Conservation (phyloP, 208 protist genomes). For the Crithidia thermophila region DNA sequence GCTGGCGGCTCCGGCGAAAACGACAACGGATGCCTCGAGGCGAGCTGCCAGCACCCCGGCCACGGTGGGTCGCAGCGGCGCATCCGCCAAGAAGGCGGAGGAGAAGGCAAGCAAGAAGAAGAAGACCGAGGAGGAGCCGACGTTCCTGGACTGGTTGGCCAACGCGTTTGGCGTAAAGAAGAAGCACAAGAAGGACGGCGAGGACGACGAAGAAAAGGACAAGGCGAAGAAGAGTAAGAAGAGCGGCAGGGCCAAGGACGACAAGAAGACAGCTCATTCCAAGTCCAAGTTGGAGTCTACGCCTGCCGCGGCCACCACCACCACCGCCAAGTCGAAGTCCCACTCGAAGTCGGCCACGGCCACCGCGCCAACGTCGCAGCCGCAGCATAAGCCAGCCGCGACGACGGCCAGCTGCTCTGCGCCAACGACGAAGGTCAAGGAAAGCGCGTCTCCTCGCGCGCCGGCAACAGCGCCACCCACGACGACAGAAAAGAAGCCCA, state of each 20-base stretch:
- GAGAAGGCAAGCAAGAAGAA: neutral
- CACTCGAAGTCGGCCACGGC: conserved; percentile 1
- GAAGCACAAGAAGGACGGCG: neutral
- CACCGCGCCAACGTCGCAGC: no score
- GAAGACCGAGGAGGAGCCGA: neutral
- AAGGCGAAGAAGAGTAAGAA: neutral
- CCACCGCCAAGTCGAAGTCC: neutral
- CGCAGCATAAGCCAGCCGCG: no score
- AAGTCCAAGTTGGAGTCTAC: no score
- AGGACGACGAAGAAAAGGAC: neutral
- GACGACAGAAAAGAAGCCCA: no score
- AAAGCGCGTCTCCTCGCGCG: no score
- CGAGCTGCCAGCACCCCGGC: neutral
- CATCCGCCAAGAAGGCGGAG: neutral
- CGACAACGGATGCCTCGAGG: no score
- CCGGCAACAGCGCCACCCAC: no score
- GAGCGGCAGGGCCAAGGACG: no score
- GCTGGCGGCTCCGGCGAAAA: no score
- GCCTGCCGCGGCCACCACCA: neutral
- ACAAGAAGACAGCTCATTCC: neutral
- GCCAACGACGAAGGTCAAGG: no score
- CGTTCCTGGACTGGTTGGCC: conserved; percentile 9
- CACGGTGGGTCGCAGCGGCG: no score
- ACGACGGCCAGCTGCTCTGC: no score
- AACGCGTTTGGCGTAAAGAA: conserved; percentile 10